Base-by-base conservation (phyloP, 441 rosid species). In the Populus tomentosa region DNA sequence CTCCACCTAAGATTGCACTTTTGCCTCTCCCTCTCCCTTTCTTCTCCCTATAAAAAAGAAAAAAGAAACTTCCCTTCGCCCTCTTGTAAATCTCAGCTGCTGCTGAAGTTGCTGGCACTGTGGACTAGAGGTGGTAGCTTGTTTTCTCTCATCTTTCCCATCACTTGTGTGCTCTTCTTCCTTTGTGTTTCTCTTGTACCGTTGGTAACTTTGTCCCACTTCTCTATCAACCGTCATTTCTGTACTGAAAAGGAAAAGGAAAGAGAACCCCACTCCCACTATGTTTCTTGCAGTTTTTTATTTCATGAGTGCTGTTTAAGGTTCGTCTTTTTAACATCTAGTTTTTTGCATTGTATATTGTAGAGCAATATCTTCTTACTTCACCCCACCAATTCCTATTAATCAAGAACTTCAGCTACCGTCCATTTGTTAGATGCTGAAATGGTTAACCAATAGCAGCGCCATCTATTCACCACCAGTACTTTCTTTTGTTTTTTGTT, bases 1-100 rank as follows among this genome's bases (percentile, higher is more conserved):
- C 67, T 76, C 56, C 75, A 66, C 11, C 72, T 59, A 75, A 64
- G 80, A 72, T 62, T 74, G 42, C 46, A 18, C 79, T 59, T 46
- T 80, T 64, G n/a, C 62, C 24, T 63, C 21, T 36, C 75, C 16
- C 32, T 74, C 75, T 23, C 11, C 4, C 32, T 30, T 32, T 7
- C 75, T 14, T 5, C 35, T 13, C 46, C 13, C 50, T 53, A 23
- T 59, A n/a, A 11, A 10, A 20, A 21, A 46, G 6, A 46, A 46
- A 42, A 40, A 20, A 1, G 9, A 1, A 10, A 61, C 65, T 18
- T 61, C 65, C 28, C 28, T 61, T 62, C 65, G 3, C 42, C 32
- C 5, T 2, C 67, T 59, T 28, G 67, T 3, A 33, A 67, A 3
- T 33, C 42, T 46, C 35, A 40, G 72, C 74, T 67, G 68, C 74